Conservation (phyloP, 202 grass and related monocot species). For the Eragrostis tef region DNA sequence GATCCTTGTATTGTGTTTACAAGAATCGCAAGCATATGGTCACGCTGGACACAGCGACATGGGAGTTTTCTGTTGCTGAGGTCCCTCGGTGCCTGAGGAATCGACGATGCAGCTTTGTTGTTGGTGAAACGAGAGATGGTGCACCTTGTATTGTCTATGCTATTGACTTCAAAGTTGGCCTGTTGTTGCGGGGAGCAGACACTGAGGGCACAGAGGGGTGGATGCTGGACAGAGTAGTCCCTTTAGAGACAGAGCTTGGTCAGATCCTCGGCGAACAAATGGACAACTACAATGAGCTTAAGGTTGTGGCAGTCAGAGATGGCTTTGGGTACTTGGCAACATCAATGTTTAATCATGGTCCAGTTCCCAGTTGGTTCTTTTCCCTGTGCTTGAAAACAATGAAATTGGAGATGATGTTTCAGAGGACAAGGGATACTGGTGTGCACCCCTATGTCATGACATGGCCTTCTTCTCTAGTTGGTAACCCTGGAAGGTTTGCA, state of each 20-base stretch:
- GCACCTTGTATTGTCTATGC: slow-evolving; percentile 6
- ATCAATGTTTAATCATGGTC: background rate
- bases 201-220: background rate
- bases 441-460: slow-evolving; percentile 13
- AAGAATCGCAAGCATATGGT: background rate
- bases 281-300: background rate
- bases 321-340: background rate
- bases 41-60: slow-evolving; percentile 1
- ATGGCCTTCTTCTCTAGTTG: slow-evolving; percentile 35
- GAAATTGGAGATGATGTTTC: background rate
- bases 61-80: slow-evolving; percentile 5
- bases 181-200: background rate
- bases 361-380: background rate
- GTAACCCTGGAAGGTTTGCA: slow-evolving; percentile 10
- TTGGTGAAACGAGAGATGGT: background rate
- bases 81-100: background rate
- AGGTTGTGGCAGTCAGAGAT: background rate
- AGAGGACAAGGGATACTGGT: background rate
- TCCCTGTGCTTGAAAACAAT: slow-evolving; percentile 30
- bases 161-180: background rate
- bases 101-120: background rate
- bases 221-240: background rate
- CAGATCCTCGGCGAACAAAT: background rate
- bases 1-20: slow-evolving; percentile 7
- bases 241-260: background rate